Evolutionary conservation across 1,284 basidiomycete species (phyloP), one percentile per base, ranked within the genome.

Genomic region (Lignosus rhinocerotis): DNA sequence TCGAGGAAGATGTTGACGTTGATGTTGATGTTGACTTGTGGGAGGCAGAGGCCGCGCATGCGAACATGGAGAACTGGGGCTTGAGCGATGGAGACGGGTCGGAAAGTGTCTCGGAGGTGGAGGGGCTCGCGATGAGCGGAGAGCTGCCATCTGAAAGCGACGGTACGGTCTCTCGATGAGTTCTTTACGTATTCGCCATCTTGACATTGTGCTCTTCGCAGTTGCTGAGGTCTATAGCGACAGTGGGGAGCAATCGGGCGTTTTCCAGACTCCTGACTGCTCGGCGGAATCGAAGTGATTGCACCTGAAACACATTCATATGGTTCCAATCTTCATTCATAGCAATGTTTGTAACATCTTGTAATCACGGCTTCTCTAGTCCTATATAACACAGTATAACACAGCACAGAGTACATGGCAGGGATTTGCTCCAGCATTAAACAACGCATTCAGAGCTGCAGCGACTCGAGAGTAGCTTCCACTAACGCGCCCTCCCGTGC

Each of bases 401-500:
- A 31, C 30, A 33, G 16, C 32, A 47, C 46, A 47, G 8, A 17
- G 3, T 6, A 12, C 16, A 6, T 34, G 32, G 32, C n/a, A 32
- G 25, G 31, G 17, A 19, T 9, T 17, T 31, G 8, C 33, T 16
- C 32, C 16, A 36, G 6, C 12, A 11, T 30, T 10, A 16, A 6
- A 39, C 16, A 6, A 6, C 12, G 21, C 2, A 43, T 31, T 45
- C 39, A 59, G 1, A 58, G 16, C 53, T 53, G 46, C 50, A 61
- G 7, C 1, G 32, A 53, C 31, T 55, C 59, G 10, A 60, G 65
- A 30, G 80, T 63, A 36, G 80, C 78, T 10, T 79, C 73, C 6
- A 87, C 71, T 10, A 53, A 19, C 21, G 58, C 60, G 5, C 69
- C 72, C 50, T 77, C 76, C 49, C 71, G 69, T 6, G 55, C 58